phyloP scores from a whole-genome alignment of 176 grass and related monocot genomes.

The Phragmites australis region DNA sequence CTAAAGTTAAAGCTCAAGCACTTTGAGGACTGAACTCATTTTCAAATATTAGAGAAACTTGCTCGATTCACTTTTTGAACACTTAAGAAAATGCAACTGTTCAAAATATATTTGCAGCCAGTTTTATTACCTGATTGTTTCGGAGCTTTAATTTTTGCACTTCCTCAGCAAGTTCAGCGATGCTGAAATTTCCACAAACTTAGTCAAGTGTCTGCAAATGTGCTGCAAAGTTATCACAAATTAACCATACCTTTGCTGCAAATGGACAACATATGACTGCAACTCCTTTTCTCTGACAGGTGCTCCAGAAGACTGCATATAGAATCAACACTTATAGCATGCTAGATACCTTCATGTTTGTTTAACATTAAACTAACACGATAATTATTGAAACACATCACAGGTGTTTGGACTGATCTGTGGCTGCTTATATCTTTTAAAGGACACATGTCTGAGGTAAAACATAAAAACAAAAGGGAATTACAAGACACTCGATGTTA shows the following conservation, averaged over 20 bases:
- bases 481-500: slow-evolving; percentile 10
- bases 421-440: slow-evolving; percentile 13
- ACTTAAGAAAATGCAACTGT: slow-evolving; percentile 10
- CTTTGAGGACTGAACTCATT: not conserved
- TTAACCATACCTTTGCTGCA: slow-evolving; percentile 69
- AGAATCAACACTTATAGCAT: slow-evolving; percentile 12
- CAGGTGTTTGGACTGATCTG: not conserved
- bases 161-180: slow-evolving; percentile 65
- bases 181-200: slow-evolving; percentile 51
- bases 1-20: not conserved
- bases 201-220: slow-evolving; percentile 18
- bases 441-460: not conserved
- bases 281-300: slow-evolving; percentile 67
- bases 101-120: slow-evolving; percentile 15
- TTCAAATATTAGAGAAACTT: not conserved
- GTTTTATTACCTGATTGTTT: slow-evolving; percentile 62
- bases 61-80: not conserved
- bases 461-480: slow-evolving; percentile 11
- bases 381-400: slow-evolving; percentile 7
- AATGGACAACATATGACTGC: slow-evolving; percentile 55
- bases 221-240: not conserved
- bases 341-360: not conserved
- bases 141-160: slow-evolving; percentile 60
- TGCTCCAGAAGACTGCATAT: slow-evolving; percentile 50
- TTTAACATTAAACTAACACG: not conserved